Conservation (phyloP, 1,284 basidiomycete genomes). For the Takashimella koratensis region DNA sequence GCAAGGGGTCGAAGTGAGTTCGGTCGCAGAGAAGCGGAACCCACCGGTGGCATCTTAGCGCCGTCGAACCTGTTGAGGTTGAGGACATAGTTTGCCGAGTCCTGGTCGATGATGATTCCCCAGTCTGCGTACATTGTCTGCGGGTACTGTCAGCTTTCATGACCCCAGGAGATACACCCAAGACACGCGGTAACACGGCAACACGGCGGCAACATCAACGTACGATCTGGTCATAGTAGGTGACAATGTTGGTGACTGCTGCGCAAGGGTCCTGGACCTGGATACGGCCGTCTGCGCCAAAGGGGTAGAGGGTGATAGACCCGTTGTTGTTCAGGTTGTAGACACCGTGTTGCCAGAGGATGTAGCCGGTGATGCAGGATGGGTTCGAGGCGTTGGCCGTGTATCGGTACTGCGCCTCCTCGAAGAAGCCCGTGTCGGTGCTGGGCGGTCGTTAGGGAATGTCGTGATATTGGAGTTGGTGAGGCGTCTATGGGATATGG, state of each 20-base stretch:
- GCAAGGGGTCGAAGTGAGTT: neutral
- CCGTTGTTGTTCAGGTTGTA: slow-evolving; percentile 67
- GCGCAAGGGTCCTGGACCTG: slow-evolving; percentile 89
- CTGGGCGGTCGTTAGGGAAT: slow-evolving; percentile 38
- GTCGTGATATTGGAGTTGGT: no score
- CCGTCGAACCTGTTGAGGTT: slow-evolving; percentile 47
- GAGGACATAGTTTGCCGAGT: slow-evolving; percentile 36
- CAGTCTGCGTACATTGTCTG: slow-evolving; percentile 44
- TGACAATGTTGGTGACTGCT: slow-evolving; percentile 75
- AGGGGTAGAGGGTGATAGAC: slow-evolving; percentile 66
- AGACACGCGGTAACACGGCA: neutral
- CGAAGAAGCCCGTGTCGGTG: slow-evolving; percentile 67
- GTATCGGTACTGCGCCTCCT: slow-evolving; percentile 84
- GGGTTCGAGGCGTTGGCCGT: slow-evolving; percentile 60
- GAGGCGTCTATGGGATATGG: no score
- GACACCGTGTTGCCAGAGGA: slow-evolving; percentile 81
- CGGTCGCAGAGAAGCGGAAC: slow-evolving; percentile 7
- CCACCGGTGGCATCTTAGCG: slow-evolving; percentile 44
- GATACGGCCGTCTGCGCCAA: slow-evolving; percentile 73
- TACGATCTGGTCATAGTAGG: slow-evolving; percentile 64
- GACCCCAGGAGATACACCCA: neutral
- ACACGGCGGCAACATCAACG: slow-evolving; percentile 7
- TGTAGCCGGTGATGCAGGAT: slow-evolving; percentile 64
- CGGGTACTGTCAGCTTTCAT: neutral
- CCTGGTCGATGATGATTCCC: slow-evolving; percentile 43